Percentiles rank a stretch among this genome's conserved stretches.
Evolutionary conservation across 106 monocot genomes (phyloP).

Genomic region (Platanthera zijinensis): DNA sequence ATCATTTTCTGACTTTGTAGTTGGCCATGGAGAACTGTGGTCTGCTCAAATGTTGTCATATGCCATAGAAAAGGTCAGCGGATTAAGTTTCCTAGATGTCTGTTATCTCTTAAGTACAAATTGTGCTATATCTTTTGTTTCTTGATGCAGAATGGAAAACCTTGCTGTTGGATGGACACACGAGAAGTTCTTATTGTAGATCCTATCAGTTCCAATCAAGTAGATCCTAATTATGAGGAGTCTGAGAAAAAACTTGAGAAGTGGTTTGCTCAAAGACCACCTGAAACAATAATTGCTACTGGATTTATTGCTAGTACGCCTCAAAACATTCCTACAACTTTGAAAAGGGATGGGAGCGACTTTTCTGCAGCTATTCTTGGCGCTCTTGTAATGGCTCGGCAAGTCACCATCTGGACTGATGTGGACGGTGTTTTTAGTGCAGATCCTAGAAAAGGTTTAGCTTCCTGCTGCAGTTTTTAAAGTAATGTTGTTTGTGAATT

Average conservation of each 20-base stretch:
- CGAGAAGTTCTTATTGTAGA: conserved; percentile 89
- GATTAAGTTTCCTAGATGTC: background rate
- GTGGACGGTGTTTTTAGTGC: conserved; percentile 99
- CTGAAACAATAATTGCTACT: conserved; percentile 82
- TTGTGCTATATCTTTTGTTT: conserved; percentile 6
- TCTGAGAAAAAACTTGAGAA: conserved; percentile 77
- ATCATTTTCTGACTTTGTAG: conserved; percentile 97
- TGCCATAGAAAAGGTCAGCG: conserved; percentile 71
- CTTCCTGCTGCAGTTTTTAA: background rate
- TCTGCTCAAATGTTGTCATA: conserved; percentile 93
- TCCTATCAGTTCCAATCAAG: conserved; percentile 81
- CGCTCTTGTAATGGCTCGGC: conserved; percentile 70
- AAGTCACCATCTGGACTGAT: conserved; percentile 99
- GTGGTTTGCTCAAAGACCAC: conserved; percentile 53
- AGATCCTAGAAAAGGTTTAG: conserved; percentile 94
- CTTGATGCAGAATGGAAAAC: conserved; percentile 55
- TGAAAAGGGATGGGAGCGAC: conserved; percentile 99
- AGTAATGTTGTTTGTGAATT: background rate
- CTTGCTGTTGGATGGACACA: conserved; percentile 97
- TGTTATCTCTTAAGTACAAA: background rate
- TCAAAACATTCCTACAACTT: conserved; percentile 83
- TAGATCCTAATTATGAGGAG: conserved; percentile 80
- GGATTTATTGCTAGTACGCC: conserved; percentile 97
- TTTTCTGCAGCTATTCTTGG: conserved; percentile 98
- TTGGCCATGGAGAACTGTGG: conserved; percentile 97